Evolutionary conservation across 371 early-diverging fungal species (phyloP), one percentile per base, ranked within the genome.

Genomic region (Batrachochytrium dendrobatidis): DNA sequence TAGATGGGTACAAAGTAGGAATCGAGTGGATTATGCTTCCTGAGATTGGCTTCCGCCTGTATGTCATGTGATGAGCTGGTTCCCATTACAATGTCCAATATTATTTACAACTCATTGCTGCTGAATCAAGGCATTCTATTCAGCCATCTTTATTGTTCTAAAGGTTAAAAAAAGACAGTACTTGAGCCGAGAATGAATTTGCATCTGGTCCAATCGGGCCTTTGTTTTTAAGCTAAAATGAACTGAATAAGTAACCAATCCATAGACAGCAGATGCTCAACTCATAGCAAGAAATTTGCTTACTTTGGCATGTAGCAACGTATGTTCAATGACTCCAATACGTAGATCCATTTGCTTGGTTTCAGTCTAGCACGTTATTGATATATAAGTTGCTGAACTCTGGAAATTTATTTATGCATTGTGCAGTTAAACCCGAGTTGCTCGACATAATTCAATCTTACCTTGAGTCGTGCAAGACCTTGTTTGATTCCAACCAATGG

Each of bases 271-370:
- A 18, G 22, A 44, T 20, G 15, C 51, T 8, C 25, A 7, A 18
- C 3, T n/a, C 30, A 3, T 3, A 24, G 4, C 51, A 3, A 12
- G 51, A 3, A 12, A 18, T 18, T 25, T 24, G 30, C 39, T 30
- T 34, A 69, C 61, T 65, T 71, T 75, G 18, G 76, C 71, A 43
- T 71, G 69, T 32, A 76, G 67, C 44, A 79, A 62, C 34, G 73
- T 70, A 55, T 79, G 73, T 63, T 79, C 71, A 25, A 80, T 73
- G 1, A 78, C 78, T 15, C 81, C 81, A 24, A 72, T 72, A n/a
- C 79, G 60, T 46, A 80, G 60, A 44, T 80, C 75, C 77, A 80
- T 79, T 33, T 76, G 72, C 59, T 80, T 78, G 55, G 77, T 73
- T 50, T 80, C 81, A 2, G 51, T 43, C 77, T 77, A 32, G 3